These are phyloP conservation scores for Sporothrix mexicana DNA, from an alignment of 2,329 filamentous ascomycete genomes.

Conservation along the genomic window DNA sequence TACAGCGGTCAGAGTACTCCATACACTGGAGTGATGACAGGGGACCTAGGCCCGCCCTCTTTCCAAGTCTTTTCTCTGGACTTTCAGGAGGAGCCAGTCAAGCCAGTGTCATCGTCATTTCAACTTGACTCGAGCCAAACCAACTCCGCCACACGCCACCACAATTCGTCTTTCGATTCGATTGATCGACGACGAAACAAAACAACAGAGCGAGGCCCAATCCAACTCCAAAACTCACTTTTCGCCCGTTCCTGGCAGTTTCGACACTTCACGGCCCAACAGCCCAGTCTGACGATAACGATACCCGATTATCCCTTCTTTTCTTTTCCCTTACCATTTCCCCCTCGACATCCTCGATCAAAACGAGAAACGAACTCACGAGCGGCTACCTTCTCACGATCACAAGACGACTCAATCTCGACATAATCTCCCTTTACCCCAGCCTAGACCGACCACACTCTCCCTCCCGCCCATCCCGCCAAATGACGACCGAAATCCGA, in stretches of 20 bases:
- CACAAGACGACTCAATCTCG: neutral
- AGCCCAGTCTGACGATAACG: neutral
- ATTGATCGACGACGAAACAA: neutral
- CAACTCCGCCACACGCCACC: conserved; percentile 32
- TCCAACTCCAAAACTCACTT: neutral
- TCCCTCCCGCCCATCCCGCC: neutral
- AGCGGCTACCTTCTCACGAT: neutral
- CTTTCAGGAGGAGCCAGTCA: neutral
- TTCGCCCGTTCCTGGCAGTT: conserved; percentile 18
- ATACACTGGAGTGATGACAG: no score
- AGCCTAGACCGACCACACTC: neutral
- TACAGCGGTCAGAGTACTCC: neutral
- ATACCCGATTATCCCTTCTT: neutral
- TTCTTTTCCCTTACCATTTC: no score
- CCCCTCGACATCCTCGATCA: no score
- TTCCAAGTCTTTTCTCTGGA: conserved; percentile 4
- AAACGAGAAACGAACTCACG: neutral
- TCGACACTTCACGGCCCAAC: neutral
- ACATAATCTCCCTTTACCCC: no score
- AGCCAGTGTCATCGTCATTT: conserved; percentile 20
- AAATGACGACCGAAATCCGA: conserved; percentile 22
- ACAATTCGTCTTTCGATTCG: neutral
- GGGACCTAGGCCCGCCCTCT: neutral
- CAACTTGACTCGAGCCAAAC: no score
- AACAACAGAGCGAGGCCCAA: neutral